A percentile compares a stretch with the other conserved stretches of the same genome.
Conservation (phyloP, 2,329 filamentous ascomycete genomes). For the Colletotrichum destructivum region DNA sequence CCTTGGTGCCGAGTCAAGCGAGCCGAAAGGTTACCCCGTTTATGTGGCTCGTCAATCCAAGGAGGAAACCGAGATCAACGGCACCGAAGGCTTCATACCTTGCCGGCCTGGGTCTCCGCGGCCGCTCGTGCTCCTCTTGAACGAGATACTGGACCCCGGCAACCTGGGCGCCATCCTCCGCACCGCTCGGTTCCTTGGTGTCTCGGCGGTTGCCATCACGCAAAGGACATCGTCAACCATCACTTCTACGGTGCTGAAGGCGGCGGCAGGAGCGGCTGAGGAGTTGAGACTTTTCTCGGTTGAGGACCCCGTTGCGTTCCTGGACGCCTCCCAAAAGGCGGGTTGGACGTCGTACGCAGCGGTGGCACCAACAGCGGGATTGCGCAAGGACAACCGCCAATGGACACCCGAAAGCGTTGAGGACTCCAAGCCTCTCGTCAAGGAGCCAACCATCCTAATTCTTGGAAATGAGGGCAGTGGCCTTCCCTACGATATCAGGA, state of each 20-base stretch:
- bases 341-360: conserved; percentile 92
- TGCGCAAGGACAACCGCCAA: conserved; percentile 54
- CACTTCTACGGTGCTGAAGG: conserved; percentile 85
- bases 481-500: conserved; percentile 74
- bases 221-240: conserved; percentile 81
- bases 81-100: conserved; percentile 68
- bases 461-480: conserved; percentile 88
- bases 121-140: conserved; percentile 81
- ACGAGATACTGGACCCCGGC: conserved; percentile 86
- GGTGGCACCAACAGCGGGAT: conserved; percentile 62
- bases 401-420: conserved; percentile 67
- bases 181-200: conserved; percentile 91
- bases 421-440: conserved; percentile 65
- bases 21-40: conserved; percentile 69
- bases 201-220: conserved; percentile 85
- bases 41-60: conserved; percentile 76
- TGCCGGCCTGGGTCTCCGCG: conserved; percentile 62
- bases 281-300: conserved; percentile 81
- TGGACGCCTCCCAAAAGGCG: conserved; percentile 75
- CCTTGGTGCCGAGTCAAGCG: conserved; percentile 65
- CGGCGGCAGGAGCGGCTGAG: conserved; percentile 90
- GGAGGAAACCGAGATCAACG: conserved; percentile 84
- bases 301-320: conserved; percentile 76
- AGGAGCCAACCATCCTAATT: conserved; percentile 82
- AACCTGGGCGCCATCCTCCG: conserved; percentile 93